These are phyloP conservation scores for Ustilago trichophora DNA, from an alignment of 1,284 basidiomycete species.

Conservation along the genomic window DNA sequence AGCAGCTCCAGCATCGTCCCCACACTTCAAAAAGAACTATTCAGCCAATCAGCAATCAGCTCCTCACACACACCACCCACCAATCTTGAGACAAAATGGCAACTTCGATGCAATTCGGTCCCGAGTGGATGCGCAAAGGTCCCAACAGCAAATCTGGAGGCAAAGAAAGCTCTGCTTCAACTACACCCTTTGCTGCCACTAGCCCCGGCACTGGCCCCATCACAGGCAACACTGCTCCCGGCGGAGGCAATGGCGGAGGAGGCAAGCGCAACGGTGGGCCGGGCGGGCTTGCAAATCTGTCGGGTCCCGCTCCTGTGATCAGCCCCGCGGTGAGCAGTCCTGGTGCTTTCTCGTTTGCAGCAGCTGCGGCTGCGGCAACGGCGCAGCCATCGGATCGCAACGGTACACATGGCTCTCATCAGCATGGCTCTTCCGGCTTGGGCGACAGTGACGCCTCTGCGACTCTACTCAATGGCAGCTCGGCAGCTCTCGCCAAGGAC, in stretches of 20 bases:
- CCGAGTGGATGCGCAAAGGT: conserved; percentile 64
- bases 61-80: not conserved
- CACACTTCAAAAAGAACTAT: not conserved
- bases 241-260: conserved; percentile 5
- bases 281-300: conserved; percentile 29
- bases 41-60: not conserved
- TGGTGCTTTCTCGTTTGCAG: conserved; percentile 59
- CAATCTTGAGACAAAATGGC: conserved; percentile 39
- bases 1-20: conserved; percentile 6
- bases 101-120: conserved; percentile 62
- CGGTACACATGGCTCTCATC: conserved; percentile 13
- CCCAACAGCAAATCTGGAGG: conserved; percentile 46
- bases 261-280: conserved; percentile 39
- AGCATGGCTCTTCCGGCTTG: conserved; percentile 5
- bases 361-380: conserved; percentile 43
- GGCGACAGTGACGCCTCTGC: conserved; percentile 31
- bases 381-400: conserved; percentile 29
- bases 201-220: conserved; percentile 24
- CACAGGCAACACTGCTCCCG: conserved; percentile 10
- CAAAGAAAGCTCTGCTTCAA: conserved; percentile 23
- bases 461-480: conserved; percentile 20
- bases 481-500: conserved; percentile 37
- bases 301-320: conserved; percentile 32
- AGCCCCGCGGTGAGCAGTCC: conserved; percentile 49
- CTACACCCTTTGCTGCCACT: conserved; percentile 20